Base-by-base conservation (phyloP, 805 yeast genomes). In the Wickerhamomyces kurtzmanii region DNA sequence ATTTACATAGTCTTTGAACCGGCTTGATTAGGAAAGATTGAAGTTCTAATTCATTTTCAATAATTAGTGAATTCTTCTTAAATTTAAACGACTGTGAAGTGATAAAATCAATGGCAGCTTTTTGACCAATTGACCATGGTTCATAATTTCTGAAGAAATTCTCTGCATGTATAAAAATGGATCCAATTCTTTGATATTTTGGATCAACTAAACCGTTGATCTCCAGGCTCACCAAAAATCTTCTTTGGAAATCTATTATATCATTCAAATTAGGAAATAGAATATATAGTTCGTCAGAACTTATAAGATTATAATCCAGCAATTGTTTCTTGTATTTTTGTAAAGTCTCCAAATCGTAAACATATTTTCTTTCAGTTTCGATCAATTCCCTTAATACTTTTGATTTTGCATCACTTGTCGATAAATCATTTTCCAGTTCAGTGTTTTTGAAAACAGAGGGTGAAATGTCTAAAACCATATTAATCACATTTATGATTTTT, bases 1-100 rank as follows among this genome's bases (percentile, higher is more conserved):
- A 91, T 51, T 87, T 84, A 64, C 96, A 84, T n/a, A 91, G 66
- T 38, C 99, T 70, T 59, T 91, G 99, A 21, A 91, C 84, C 0
- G 99, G 99, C 51, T 89, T 91, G 42, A 91, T 72, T 23, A 91
- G 64, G 53, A 83, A 83, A 28, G 89, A 76, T 49, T 83, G 97
- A 30, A 91, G 63, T 52, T 89, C 98, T 47, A 86, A 76, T 23
- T 84, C 80, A 16, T 91, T 89, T 38, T 77, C 89, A 34, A 87
- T 73, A 22, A 86, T 55, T 13, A 59, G 48, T 4, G 79, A 64
- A 13, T 75, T 64, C 34, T 66, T 65, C 26, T 49, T 56, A 29
- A 85, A 64, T 40, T 71, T 71, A 5, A 63, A 47, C 5, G 73
- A 67, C 39, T 82, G 85, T 9, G 55, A 45, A 24, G 65, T 62